These are phyloP conservation scores for Nicotiana obtusifolia DNA, from an alignment of 257 asterid species.

Conservation along the genomic window DNA sequence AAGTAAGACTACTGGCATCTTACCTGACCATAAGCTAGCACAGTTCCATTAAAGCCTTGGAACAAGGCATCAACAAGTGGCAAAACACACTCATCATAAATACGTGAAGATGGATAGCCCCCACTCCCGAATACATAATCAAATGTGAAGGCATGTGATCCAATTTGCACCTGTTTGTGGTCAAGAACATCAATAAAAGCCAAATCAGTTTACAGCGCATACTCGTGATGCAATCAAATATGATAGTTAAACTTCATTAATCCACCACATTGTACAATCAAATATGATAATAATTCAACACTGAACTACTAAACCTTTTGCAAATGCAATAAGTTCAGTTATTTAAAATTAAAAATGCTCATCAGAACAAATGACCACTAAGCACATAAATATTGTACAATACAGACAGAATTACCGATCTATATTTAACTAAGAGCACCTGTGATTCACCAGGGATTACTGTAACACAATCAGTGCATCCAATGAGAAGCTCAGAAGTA, in stretches of 20 bases:
- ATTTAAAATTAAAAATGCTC: background rate
- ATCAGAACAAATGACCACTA: background rate
- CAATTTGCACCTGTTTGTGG: slow-evolving; percentile 80
- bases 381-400: background rate
- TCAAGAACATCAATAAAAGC: slow-evolving; percentile 10
- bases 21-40: slow-evolving; percentile 98
- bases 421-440: slow-evolving; percentile 29
- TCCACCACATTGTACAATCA: background rate
- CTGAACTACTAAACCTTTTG: background rate
- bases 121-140: slow-evolving; percentile 74
- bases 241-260: background rate
- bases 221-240: background rate
- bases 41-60: slow-evolving; percentile 89
- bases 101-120: slow-evolving; percentile 51
- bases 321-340: background rate
- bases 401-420: background rate
- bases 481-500: slow-evolving; percentile 81
- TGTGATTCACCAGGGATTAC: slow-evolving; percentile 71
- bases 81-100: slow-evolving; percentile 73
- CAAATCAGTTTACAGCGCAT: background rate
- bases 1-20: background rate
- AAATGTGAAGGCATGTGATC: slow-evolving; percentile 88
- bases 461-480: slow-evolving; percentile 83
- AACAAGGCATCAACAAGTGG: slow-evolving; percentile 79
- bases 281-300: background rate